Base-by-base conservation (phyloP, 2,329 filamentous ascomycete species). In the Aspergillus terreus region DNA sequence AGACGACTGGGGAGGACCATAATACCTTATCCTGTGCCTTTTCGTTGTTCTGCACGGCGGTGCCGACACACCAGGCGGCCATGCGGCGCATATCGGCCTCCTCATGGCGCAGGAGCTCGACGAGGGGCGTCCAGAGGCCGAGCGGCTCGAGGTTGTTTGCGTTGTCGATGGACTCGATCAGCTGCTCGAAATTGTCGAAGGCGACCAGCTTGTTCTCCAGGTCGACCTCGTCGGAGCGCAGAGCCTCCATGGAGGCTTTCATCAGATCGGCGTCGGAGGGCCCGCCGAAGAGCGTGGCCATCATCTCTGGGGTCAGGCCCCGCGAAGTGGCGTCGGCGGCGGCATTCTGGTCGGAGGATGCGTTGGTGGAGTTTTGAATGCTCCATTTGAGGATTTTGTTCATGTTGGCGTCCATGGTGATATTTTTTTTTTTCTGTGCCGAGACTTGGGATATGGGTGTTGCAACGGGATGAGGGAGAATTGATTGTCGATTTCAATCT, bases 11-110 rank as follows among this genome's bases (percentile, higher is more conserved):
- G 40, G 19, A 42, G 6, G 58, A 48, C 75, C 61, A 19, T 19
- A 19, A 19, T 70, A 79, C 78, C 64, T 82, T 83, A 74, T 94
- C 89, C 75, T 99, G 94, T 46, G 83, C 85, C 68, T 86, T 87
- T 61, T 82, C 80, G 71, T 99, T 97, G 76, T 99, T 99, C 79
- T 97, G 92, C 53, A 99, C 94, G 9, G 94, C 92, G 5, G 92
- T 96, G 46, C 90, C 90, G 52, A 94, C 77, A 75, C 91, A 96
- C 89, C 90, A 96, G n/a, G 91, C 91, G 2, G 92, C 92, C 82
- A 90, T 91, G 63, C 79, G 84, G 58, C 92, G 80, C 64, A 96
- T 77, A 57, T 94, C 88, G 5, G 78, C 68, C 65, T 94, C 86
- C 10, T 81, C 78, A 63, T 85, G 80, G 46, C 79, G 77, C 12